phyloP scores from a whole-genome alignment of 2,329 filamentous ascomycete genomes.

The Blastomyces gilchristii region DNA sequence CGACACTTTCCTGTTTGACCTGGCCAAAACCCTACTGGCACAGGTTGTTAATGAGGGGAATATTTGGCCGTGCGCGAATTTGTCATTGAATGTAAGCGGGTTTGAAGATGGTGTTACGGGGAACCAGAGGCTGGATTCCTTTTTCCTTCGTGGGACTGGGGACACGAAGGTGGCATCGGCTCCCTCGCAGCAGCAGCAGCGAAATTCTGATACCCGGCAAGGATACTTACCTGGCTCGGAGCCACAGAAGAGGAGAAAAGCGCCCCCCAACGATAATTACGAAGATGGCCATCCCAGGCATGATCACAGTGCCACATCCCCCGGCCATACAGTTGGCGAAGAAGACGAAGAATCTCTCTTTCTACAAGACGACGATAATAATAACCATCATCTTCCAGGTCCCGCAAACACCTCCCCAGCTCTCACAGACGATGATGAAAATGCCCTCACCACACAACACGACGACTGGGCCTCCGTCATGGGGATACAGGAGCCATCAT shows the following conservation, averaged over 20 bases:
- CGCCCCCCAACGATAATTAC: not conserved
- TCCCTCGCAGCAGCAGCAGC: not conserved
- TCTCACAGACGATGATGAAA: not conserved
- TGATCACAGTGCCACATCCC: not conserved
- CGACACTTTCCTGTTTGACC: conserved; percentile 60
- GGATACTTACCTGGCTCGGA: not conserved
- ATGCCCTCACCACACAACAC: not conserved
- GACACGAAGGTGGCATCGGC: not conserved
- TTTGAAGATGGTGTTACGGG: conserved; percentile 80
- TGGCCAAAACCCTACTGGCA: conserved; percentile 64
- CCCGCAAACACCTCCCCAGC: not conserved
- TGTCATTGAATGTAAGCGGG: conserved; percentile 79
- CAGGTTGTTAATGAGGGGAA: conserved; percentile 69
- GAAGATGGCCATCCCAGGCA: not conserved
- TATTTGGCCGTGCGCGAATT: conserved; percentile 84
- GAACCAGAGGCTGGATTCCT: conserved; percentile 76
- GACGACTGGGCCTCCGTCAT: not conserved
- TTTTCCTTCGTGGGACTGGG: conserved; percentile 53
- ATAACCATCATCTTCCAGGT: not conserved
- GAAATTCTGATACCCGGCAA: not conserved
- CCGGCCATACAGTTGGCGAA: not conserved
- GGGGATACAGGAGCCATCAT: conserved; percentile 16
- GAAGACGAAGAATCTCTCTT: conserved; percentile 2
- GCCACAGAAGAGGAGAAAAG: conserved; percentile 1
- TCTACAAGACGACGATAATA: not conserved